Conservation (phyloP, 2,329 filamentous ascomycete genomes). For the Penicillium sp. region DNA sequence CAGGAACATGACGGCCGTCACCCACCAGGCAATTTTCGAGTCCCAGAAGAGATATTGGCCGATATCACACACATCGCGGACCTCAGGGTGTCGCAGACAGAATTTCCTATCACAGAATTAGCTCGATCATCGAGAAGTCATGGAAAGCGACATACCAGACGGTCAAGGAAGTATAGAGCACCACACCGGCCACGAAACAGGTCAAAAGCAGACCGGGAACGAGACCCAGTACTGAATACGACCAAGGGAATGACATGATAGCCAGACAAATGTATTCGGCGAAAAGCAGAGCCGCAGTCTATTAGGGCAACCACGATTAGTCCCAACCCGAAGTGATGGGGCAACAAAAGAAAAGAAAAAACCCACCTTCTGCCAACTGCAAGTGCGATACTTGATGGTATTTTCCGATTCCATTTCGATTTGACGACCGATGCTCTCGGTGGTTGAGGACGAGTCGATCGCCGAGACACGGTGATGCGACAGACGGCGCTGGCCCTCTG, state of each 20-base stretch:
- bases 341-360: not conserved
- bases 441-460: constrained; percentile 35
- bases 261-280: constrained; percentile 90
- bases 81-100: constrained; percentile 82
- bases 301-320: constrained; percentile 11
- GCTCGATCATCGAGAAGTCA: not conserved
- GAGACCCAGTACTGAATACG: constrained; percentile 79
- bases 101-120: constrained; percentile 62
- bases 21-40: constrained; percentile 64
- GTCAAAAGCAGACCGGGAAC: constrained; percentile 84
- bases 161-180: constrained; percentile 74
- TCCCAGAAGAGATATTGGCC: constrained; percentile 94
- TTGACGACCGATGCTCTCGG: constrained; percentile 57
- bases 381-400: constrained; percentile 86
- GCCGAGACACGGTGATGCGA: constrained; percentile 17
- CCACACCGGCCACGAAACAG: constrained; percentile 66
- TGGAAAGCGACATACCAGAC: constrained; percentile 48
- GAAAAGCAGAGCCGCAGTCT: constrained; percentile 84
- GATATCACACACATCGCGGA: constrained; percentile 89
- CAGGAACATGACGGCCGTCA: constrained; percentile 78
- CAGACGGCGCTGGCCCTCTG: constrained; percentile 25
- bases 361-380: constrained; percentile 79
- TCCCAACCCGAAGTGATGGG: not conserved
- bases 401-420: constrained; percentile 70
- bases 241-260: constrained; percentile 96